Base-by-base conservation (phyloP, 257 asterid species). In the Cruciata laevipes region DNA sequence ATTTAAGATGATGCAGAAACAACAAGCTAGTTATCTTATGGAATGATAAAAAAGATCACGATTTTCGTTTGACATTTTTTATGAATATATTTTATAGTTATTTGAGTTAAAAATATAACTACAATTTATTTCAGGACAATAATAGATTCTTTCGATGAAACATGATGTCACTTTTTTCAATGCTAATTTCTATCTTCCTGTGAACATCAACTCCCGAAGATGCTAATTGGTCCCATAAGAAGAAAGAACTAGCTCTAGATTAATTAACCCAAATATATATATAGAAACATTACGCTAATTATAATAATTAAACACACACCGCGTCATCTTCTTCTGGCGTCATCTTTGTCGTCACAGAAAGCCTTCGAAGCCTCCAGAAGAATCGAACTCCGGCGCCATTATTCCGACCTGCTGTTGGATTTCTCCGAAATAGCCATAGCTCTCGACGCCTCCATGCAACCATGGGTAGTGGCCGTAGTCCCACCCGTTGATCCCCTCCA, bases 351-450 rank as follows among this genome's bases (percentile, higher is more conserved):
- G 66, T 56, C 61, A 63, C 44, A 84, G 76, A 27, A 70, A 37
- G 47, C 75, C 75, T 35, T 75, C 86, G 61, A 83, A 85, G 68
- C 74, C 74, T 24, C 72, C 68, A 10, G 79, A 75, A 72, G 74
- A 68, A 33, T 82, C 81, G 18, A 73, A 31, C 71, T 61, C 69
- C 30, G 55, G 20, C 56, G 27, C 12, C 60, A 21, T 53, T 21
- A 60, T 61, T 51, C 63, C 67, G 38, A 71, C 55, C 11, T 44
- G 44, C 73, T 61, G 35, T 0, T 23, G 18, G 8, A 60, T 57
- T n/a, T 83, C 84, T 11, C 74, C 83, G 65, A 83, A 72, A 71
- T 75, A 73, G 55, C 76, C 87, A 63, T 73, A 78, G n/a, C 76
- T 81, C 24, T 83, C 85, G 63, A 65, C 47, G 58, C 40, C 74